Evolutionary conservation across 306 rosid genomes (phyloP), one percentile per base, ranked within the genome.

Genomic region (Lotus japonicus): DNA sequence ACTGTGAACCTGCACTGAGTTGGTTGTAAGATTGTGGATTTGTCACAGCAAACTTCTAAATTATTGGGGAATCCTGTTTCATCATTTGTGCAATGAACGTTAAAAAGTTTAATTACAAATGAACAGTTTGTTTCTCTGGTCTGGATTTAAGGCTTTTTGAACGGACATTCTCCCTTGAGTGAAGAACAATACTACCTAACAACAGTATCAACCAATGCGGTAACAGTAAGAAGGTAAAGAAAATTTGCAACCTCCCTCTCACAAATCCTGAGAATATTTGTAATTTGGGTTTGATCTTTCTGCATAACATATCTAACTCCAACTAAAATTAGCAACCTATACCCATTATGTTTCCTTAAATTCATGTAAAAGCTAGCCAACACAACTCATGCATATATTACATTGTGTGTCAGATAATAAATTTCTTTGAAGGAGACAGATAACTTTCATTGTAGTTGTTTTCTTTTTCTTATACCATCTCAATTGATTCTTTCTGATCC

Each of bases 351-450:
- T 42, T 70, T 15, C 5, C 52, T 48, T 16, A 10, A 36, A 48
- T 64, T 46, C 44, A 46, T 11, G 35, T 26, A 7, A n/a, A 45
- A 62, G 7, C n/a, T 62, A 39, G 12, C 17, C 17, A 16, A 42
- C n/a, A 21, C 15, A 42, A 3, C 9, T 31, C 9, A 74, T 46
- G 54, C 46, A 26, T 12, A 8, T 0, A 31, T 31, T 31, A 31
- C 7, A 10, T 28, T 43, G 15, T 21, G 7, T 39, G 57, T 49
- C 35, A 9, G 19, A 12, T 49, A 17, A 48, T 11, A 15, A 61
- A 11, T 38, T 31, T 43, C n/a, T 9, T 61, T 26, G 66, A 44
- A 53, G 8, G 23, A 56, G 72, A 70, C 81, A 64, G 54, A 23
- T 26, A 71, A 56, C 19, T 14, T 13, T 64, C 14, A 3, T 0